Evolutionary conservation across 2,329 filamentous ascomycete genomes (phyloP).

Genomic region (Paraphoma chrysanthemicola): DNA sequence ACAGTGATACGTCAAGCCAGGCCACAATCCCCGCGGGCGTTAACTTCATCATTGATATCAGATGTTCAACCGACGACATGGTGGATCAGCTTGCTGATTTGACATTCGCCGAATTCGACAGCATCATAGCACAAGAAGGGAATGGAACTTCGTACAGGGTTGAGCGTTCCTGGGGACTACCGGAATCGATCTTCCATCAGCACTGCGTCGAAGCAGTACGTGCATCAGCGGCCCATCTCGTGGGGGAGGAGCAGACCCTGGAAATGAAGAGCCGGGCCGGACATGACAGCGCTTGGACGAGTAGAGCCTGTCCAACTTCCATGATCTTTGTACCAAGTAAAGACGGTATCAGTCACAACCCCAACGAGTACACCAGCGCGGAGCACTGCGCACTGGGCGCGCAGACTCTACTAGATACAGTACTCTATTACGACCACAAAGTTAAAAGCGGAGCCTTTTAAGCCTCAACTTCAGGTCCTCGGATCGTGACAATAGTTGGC

Average conservation of each 20-base stretch:
- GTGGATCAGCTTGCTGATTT: constrained; percentile 29
- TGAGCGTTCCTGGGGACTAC: constrained; percentile 33
- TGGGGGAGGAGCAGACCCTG: constrained; percentile 28
- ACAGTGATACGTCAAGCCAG: constrained; percentile 36
- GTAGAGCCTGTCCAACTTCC: constrained; percentile 37
- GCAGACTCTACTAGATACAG: constrained; percentile 54
- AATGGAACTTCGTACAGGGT: constrained; percentile 31
- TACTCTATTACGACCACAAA: constrained; percentile 30
- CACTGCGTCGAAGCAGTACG: constrained; percentile 30
- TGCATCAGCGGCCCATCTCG: constrained; percentile 21
- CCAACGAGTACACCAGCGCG: constrained; percentile 51
- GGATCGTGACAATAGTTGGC: not conserved
- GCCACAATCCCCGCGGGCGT: constrained; percentile 38
- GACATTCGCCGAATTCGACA: constrained; percentile 30
- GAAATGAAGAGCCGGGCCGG: constrained; percentile 36
- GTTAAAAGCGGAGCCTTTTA: constrained; percentile 19
- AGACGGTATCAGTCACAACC: constrained; percentile 54
- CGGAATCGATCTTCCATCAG: constrained; percentile 30
- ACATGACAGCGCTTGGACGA: constrained; percentile 38
- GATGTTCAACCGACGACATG: constrained; percentile 34
- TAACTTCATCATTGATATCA: constrained; percentile 36
- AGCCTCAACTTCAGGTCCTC: not conserved
- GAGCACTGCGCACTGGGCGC: constrained; percentile 53
- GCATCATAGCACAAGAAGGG: constrained; percentile 24
- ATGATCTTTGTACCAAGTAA: constrained; percentile 56